These are phyloP conservation scores for Ascocoryne sarcoides DNA, from an alignment of 2,329 filamentous ascomycete species.

Conservation along the genomic window DNA sequence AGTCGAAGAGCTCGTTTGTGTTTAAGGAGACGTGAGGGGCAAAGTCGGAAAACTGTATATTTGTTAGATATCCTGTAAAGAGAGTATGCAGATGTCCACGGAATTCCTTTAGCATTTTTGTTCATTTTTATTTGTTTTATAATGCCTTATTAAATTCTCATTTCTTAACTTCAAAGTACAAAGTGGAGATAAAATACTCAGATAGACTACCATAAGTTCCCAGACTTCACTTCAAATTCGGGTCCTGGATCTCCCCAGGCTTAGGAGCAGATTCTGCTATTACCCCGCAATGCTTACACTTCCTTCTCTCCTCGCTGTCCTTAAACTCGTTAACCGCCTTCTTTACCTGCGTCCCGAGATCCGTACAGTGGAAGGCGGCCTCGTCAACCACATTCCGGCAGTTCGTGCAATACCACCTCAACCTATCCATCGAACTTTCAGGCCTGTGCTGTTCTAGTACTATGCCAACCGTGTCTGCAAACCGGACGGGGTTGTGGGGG, in stretches of 20 bases:
- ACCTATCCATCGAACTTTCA: conserved; percentile 58
- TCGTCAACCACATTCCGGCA: conserved; percentile 75
- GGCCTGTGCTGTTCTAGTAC: conserved; percentile 83
- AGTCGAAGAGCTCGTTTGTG: conserved; percentile 67
- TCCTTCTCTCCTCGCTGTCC: conserved; percentile 58
- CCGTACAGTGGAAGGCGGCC: conserved; percentile 76
- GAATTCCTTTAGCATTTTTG: too few relatives aligned
- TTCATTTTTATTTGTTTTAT: too few relatives aligned
- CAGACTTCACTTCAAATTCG: conserved; percentile 38
- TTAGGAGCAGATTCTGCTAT: conserved; percentile 58
- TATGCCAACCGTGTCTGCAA: conserved; percentile 86
- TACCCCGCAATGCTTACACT: conserved; percentile 64
- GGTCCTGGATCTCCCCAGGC: conserved; percentile 49
- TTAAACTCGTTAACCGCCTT: conserved; percentile 77
- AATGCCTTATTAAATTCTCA: too few relatives aligned
- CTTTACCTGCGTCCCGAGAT: conserved; percentile 93
- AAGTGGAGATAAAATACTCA: too few relatives aligned
- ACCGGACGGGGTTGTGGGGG: conserved; percentile 93
- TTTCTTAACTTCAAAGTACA: too few relatives aligned
- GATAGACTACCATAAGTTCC: too few relatives aligned
- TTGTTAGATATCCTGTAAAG: conserved; percentile 1
- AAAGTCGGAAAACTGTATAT: background rate
- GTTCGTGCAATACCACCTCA: conserved; percentile 81
- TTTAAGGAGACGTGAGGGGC: conserved; percentile 60
- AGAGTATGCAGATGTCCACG: too few relatives aligned